phyloP scores from a whole-genome alignment of 2,329 filamentous ascomycete genomes.

The Penicillium italicum region DNA sequence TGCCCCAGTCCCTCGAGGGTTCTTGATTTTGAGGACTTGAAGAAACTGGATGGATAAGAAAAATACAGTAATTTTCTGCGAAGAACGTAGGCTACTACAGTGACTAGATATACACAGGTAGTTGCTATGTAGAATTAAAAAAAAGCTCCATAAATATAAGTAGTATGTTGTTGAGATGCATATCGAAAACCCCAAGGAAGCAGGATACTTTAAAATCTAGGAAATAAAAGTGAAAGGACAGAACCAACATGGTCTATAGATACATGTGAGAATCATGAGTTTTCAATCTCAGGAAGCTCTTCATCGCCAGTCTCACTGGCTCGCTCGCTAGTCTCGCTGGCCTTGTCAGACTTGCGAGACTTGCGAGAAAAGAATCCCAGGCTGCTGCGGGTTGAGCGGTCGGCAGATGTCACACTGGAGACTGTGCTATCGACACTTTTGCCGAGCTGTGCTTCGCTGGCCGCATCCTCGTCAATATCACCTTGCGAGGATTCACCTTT shows the following conservation, averaged over 20 bases:
- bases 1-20: not conserved
- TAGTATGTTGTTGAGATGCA: slow-evolving; percentile 8
- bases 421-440: slow-evolving; percentile 44
- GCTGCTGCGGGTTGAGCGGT: slow-evolving; percentile 43
- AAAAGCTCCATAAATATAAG: not conserved
- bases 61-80: not conserved
- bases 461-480: slow-evolving; percentile 45
- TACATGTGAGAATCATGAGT: slow-evolving; percentile 9
- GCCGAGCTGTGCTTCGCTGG: slow-evolving; percentile 40
- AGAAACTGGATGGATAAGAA: not conserved
- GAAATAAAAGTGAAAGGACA: slow-evolving; percentile 13
- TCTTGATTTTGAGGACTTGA: not conserved
- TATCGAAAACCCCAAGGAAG: slow-evolving; percentile 11
- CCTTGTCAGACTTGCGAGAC: slow-evolving; percentile 43
- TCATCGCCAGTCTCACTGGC: slow-evolving; percentile 46
- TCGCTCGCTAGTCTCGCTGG: slow-evolving; percentile 44
- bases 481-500: slow-evolving; percentile 44
- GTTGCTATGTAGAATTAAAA: not conserved
- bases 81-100: not conserved
- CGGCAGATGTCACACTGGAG: slow-evolving; percentile 42
- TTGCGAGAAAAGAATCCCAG: slow-evolving; percentile 49
- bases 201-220: slow-evolving; percentile 10
- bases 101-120: not conserved
- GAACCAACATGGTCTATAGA: slow-evolving; percentile 1
- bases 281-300: slow-evolving; percentile 33